phyloP scores from a whole-genome alignment of 257 asterid species.

The Craterostigma plantagineum region DNA sequence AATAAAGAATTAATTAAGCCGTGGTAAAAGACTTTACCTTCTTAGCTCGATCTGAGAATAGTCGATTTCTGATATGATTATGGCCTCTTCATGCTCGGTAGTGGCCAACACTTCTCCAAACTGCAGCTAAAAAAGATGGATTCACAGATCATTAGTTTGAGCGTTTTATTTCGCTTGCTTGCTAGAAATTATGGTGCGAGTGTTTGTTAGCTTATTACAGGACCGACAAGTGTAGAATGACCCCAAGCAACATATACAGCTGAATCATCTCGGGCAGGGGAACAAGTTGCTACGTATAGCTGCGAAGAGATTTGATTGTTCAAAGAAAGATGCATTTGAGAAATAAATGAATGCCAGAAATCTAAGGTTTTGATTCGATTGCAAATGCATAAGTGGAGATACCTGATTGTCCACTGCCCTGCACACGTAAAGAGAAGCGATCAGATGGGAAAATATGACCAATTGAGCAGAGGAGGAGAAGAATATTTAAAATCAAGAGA shows the following conservation, averaged over 20 bases:
- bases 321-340: background rate
- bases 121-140: too few relatives aligned
- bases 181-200: too few relatives aligned
- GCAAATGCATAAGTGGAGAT: background rate
- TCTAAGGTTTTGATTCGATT: background rate
- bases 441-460: background rate
- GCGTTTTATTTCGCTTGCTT: too few relatives aligned
- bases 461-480: background rate
- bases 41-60: slow-evolving; percentile 67
- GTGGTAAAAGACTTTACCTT: slow-evolving; percentile 27
- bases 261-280: slow-evolving; percentile 65
- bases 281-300: slow-evolving; percentile 83
- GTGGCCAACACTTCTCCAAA: slow-evolving; percentile 91
- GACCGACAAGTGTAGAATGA: slow-evolving; percentile 87
- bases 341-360: background rate
- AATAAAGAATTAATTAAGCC: background rate
- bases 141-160: too few relatives aligned
- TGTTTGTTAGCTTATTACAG: too few relatives aligned
- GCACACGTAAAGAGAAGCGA: background rate
- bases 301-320: slow-evolving; percentile 11
- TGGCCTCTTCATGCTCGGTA: slow-evolving; percentile 70
- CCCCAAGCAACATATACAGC: slow-evolving; percentile 87
- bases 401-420: slow-evolving; percentile 5
- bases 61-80: slow-evolving; percentile 56
- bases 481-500: background rate